A percentile compares a stretch with the other conserved stretches of the same genome.
Evolutionary conservation across 208 protist species (phyloP).

Genomic region (Acanthamoeba lenticulata): DNA sequence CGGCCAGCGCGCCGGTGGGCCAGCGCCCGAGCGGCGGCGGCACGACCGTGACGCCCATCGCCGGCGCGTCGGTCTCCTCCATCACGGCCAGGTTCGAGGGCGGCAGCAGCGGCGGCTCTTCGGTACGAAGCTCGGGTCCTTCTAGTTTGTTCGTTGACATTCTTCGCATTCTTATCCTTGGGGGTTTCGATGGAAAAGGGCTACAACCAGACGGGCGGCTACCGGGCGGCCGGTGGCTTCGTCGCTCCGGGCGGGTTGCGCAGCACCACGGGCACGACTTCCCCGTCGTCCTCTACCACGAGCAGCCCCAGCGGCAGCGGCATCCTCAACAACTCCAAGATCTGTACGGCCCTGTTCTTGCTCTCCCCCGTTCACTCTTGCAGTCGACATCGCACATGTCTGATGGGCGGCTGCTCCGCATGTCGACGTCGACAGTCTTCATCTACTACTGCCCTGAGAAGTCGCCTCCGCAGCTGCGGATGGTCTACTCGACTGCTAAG

Average conservation of each 20-base stretch:
- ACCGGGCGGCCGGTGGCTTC: background rate
- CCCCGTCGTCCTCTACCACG: background rate
- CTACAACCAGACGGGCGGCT: conserved; percentile 29
- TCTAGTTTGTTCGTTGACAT: background rate
- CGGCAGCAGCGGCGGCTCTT: background rate
- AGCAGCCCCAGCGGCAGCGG: background rate
- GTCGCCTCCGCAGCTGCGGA: conserved; percentile 38
- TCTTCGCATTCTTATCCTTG: background rate
- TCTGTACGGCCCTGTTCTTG: background rate
- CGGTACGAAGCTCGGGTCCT: background rate
- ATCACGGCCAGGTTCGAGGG: background rate
- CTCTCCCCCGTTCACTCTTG: background rate
- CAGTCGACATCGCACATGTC: too few species aligned
- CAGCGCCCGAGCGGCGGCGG: too few species aligned
- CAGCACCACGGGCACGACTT: background rate
- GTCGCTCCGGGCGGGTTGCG: background rate
- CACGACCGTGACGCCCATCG: background rate
- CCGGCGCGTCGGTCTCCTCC: background rate
- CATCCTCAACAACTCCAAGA: background rate
- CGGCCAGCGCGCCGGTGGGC: background rate
- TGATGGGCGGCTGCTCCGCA: too few species aligned
- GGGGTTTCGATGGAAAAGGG: too few species aligned
- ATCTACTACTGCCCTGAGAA: conserved; percentile 63
- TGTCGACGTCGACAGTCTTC: background rate
- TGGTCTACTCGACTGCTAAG: conserved; percentile 63